These are phyloP conservation scores for Candida gorgasii DNA, from an alignment of 805 yeast species.

Conservation along the genomic window DNA sequence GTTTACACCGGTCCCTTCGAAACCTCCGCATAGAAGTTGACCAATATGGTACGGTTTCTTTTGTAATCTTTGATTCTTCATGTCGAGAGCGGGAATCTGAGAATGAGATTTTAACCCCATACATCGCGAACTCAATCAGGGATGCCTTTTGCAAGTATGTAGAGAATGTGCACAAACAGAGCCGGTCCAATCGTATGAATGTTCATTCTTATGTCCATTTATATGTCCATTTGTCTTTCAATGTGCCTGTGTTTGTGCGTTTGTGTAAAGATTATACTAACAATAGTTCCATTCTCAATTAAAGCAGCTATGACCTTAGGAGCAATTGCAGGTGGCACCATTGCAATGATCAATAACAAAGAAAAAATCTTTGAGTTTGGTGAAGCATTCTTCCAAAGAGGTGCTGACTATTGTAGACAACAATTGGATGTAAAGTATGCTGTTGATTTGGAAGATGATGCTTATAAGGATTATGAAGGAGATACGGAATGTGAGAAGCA, in stretches of 20 bases:
- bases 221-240: no score
- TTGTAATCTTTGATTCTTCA: slow-evolving; percentile 1
- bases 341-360: slow-evolving; percentile 30
- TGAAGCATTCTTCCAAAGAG: slow-evolving; percentile 28
- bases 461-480: slow-evolving; percentile 6
- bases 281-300: slow-evolving; percentile 32
- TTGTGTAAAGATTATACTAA: slow-evolving; percentile 10
- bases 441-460: slow-evolving; percentile 11
- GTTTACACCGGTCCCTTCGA: slow-evolving; percentile 54
- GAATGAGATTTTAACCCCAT: slow-evolving; percentile 2
- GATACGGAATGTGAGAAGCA: slow-evolving; percentile 7
- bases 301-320: slow-evolving; percentile 35
- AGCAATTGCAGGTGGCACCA: slow-evolving; percentile 34
- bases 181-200: no score
- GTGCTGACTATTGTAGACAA: slow-evolving; percentile 30
- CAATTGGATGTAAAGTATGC: slow-evolving; percentile 11
- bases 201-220: no score
- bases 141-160: slow-evolving; percentile 8
- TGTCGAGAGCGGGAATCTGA: slow-evolving; percentile 6
- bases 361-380: slow-evolving; percentile 31
- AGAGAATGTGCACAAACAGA: neutral
- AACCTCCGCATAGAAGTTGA: slow-evolving; percentile 60
- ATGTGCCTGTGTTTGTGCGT: neutral
- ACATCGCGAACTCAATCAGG: slow-evolving; percentile 1
- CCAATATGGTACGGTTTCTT: slow-evolving; percentile 30